Conservation (phyloP, 164 flowering plant genomes). For the Berberis vulgaris region DNA sequence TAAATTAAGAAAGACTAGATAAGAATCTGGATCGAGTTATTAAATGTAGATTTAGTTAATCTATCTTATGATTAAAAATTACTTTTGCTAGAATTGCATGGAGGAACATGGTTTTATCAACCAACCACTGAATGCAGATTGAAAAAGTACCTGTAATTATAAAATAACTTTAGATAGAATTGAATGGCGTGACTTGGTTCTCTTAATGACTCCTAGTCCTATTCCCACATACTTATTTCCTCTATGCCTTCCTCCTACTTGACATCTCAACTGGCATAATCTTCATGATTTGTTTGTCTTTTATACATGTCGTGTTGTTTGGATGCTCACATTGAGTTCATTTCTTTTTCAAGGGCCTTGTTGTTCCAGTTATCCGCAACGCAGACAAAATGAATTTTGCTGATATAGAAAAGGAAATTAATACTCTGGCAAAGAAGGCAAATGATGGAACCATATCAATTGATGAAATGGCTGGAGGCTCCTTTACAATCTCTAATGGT, state of each 20-base stretch:
- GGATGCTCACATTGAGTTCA: not conserved
- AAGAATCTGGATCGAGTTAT: no score
- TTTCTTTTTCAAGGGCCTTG: slow-evolving; percentile 68
- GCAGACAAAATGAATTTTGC: slow-evolving; percentile 90
- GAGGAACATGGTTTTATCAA: no score
- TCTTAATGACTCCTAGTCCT: not conserved
- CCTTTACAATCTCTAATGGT: slow-evolving; percentile 95
- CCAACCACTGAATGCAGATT: no score
- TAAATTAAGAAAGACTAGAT: no score
- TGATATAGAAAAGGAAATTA: slow-evolving; percentile 82
- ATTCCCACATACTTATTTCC: not conserved
- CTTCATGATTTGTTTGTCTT: not conserved
- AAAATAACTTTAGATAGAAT: no score
- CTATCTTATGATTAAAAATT: no score
- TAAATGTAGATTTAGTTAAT: no score
- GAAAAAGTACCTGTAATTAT: no score
- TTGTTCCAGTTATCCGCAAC: slow-evolving; percentile 88
- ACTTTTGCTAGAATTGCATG: no score
- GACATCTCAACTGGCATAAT: not conserved
- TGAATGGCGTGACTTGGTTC: not conserved
- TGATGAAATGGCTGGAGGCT: slow-evolving; percentile 98
- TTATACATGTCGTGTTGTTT: not conserved
- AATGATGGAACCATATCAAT: slow-evolving; percentile 80
- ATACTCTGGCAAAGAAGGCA: slow-evolving; percentile 85
- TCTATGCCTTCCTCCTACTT: no score